Conservation (phyloP, 2,329 filamentous ascomycete genomes). For the Dothiorella sarmentorum region DNA sequence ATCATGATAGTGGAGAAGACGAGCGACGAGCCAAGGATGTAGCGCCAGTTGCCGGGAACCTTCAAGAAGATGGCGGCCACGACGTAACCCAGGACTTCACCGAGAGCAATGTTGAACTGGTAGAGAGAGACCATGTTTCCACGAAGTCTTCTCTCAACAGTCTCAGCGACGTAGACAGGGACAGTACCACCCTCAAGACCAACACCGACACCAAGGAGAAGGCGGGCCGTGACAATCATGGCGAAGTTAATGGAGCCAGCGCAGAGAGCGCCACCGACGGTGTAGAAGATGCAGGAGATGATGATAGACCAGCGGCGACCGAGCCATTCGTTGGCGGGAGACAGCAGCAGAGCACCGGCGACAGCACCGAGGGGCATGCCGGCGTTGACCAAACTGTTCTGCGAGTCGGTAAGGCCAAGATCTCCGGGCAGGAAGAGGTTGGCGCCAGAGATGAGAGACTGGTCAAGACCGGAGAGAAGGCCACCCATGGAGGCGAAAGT, state of each 20-base stretch:
- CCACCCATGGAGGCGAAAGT: constrained; percentile 74
- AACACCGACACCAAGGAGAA: constrained; percentile 68
- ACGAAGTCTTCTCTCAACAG: constrained; percentile 62
- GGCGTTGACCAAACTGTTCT: constrained; percentile 65
- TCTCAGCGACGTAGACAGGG: constrained; percentile 71
- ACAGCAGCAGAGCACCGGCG: constrained; percentile 64
- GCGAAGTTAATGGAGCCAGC: constrained; percentile 65
- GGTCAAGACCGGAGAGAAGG: constrained; percentile 67
- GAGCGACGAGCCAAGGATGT: constrained; percentile 69
- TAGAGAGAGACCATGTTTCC: constrained; percentile 72
- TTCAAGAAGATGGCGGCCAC: constrained; percentile 69
- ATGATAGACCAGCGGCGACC: constrained; percentile 68
- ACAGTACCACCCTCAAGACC: constrained; percentile 73
- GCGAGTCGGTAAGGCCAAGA: constrained; percentile 50
- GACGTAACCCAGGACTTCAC: constrained; percentile 70
- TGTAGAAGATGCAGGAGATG: constrained; percentile 66
- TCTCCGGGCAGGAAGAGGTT: constrained; percentile 63
- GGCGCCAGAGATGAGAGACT: constrained; percentile 69
- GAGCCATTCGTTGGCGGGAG: constrained; percentile 64
- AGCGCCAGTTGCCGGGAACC: constrained; percentile 69
- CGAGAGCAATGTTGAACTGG: constrained; percentile 72
- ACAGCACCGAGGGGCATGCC: constrained; percentile 71
- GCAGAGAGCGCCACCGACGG: constrained; percentile 64
- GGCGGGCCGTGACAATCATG: constrained; percentile 66
- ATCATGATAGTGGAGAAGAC: constrained; percentile 64